Conservation (phyloP, 139 green algal genomes). For the Nannochloris sp. region DNA sequence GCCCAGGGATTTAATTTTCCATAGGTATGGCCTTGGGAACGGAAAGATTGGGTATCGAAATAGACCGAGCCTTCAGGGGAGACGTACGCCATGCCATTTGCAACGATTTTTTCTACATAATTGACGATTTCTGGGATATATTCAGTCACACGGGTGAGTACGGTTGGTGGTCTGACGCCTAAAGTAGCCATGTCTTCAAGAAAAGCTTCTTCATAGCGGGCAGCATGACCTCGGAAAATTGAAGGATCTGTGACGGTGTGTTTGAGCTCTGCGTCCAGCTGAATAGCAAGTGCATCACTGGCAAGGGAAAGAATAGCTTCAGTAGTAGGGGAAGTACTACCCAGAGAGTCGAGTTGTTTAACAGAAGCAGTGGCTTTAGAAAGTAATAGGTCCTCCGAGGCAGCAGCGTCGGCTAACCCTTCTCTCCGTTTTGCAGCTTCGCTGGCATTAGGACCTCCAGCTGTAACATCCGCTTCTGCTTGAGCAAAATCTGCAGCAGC, state of each 20-base stretch:
- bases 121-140: slow-evolving; percentile 81
- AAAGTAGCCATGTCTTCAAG: slow-evolving; percentile 86
- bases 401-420: slow-evolving; percentile 12
- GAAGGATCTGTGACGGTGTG: slow-evolving; percentile 60
- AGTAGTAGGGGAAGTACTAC: background rate
- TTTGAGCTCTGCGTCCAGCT: slow-evolving; percentile 65
- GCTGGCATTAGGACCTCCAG: background rate
- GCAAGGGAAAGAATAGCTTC: slow-evolving; percentile 38
- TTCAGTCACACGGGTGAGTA: slow-evolving; percentile 82
- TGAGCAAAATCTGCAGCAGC: slow-evolving; percentile 2
- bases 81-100: slow-evolving; percentile 83
- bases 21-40: slow-evolving; percentile 69
- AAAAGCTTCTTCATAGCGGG: slow-evolving; percentile 77
- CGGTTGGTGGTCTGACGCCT: slow-evolving; percentile 64
- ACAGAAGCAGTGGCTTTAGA: slow-evolving; percentile 10
- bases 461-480: background rate
- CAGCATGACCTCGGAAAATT: slow-evolving; percentile 82
- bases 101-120: slow-evolving; percentile 74
- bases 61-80: slow-evolving; percentile 80
- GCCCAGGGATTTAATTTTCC: slow-evolving; percentile 85
- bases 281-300: slow-evolving; percentile 68
- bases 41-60: slow-evolving; percentile 90
- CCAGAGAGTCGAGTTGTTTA: slow-evolving; percentile 21
- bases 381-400: slow-evolving; percentile 19
- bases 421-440: slow-evolving; percentile 6